Conservation (phyloP, 148 eudicot species). For the Camellia lanceoleosa region DNA sequence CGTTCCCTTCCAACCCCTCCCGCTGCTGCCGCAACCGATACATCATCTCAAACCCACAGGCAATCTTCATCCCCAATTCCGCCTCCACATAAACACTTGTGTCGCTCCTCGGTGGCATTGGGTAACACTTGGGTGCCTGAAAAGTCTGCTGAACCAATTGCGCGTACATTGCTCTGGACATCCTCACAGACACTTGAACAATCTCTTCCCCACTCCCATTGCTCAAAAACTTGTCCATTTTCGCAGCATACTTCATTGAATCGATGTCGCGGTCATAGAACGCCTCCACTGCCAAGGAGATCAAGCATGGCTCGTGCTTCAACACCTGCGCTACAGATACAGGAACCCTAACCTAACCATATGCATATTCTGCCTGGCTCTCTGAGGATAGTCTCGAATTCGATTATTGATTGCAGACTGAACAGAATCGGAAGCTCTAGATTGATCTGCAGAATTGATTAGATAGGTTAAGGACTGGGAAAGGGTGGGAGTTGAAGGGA, state of each 20-base stretch:
- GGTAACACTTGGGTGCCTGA: conserved; percentile 87
- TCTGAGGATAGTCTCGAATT: conserved; percentile 50
- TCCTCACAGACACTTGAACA: conserved; percentile 47
- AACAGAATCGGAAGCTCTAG: conserved; percentile 40
- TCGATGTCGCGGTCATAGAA: conserved; percentile 91
- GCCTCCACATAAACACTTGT: conserved; percentile 54
- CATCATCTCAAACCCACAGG: conserved; percentile 94
- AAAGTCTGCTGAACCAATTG: conserved; percentile 84
- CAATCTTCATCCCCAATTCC: conserved; percentile 91
- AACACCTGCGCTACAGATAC: conserved; percentile 64
- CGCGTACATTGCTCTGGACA: conserved; percentile 95
- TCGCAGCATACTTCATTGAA: conserved; percentile 71
- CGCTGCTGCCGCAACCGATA: conserved; percentile 66
- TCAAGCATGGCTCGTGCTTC: conserved; percentile 64
- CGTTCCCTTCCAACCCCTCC: conserved; percentile 75
- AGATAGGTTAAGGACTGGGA: conserved; percentile 38
- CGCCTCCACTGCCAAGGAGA: conserved; percentile 78
- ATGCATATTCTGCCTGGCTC: conserved; percentile 50
- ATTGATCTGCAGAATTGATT: conserved; percentile 15
- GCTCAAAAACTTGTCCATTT: conserved; percentile 73
- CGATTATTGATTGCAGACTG: conserved; percentile 41
- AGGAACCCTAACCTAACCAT: conserved; percentile 79
- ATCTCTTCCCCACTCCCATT: conserved; percentile 66
- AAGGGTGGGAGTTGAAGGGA: conserved; percentile 36
- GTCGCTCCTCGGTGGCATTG: conserved; percentile 62